Evolutionary conservation across 2,329 filamentous ascomycete genomes (phyloP).

Genomic region (Pseudocercospora fuligena): DNA sequence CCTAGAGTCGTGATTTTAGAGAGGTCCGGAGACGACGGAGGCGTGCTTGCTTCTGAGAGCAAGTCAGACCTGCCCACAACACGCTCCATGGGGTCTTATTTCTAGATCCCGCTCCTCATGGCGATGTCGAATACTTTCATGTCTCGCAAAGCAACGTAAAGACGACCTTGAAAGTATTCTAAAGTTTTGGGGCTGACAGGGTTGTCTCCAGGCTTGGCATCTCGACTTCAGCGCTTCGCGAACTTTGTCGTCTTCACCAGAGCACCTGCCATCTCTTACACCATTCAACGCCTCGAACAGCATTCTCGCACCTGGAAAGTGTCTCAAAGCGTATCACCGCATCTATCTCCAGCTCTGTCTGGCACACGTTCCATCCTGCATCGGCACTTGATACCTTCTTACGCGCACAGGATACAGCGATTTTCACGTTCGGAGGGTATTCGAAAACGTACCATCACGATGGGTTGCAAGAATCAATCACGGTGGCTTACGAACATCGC

Average conservation of each 20-base stretch:
- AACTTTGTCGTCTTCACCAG: no score
- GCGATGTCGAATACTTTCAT: neutral
- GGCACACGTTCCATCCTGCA: neutral
- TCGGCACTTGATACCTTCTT: neutral
- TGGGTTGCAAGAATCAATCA: no score
- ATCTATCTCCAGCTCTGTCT: no score
- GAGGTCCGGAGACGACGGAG: conserved; percentile 20
- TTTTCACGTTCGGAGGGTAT: no score
- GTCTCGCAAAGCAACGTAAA: no score
- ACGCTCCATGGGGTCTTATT: conserved; percentile 23
- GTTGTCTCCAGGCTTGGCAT: neutral
- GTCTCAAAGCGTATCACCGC: no score
- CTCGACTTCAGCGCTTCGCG: no score
- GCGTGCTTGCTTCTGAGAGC: conserved; percentile 19
- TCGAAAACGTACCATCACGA: no score
- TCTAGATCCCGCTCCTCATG: neutral
- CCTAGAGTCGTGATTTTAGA: conserved; percentile 11
- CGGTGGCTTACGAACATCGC: no score
- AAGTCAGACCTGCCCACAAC: conserved; percentile 29
- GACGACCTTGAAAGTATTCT: neutral
- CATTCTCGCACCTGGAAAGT: no score
- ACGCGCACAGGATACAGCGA: neutral
- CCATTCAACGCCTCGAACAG: neutral
- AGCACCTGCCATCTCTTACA: neutral
- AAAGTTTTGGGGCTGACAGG: no score